Evolutionary conservation across 371 early-diverging fungal species (phyloP), one percentile per base, ranked within the genome.

Genomic region (Mucor circinelloides): DNA sequence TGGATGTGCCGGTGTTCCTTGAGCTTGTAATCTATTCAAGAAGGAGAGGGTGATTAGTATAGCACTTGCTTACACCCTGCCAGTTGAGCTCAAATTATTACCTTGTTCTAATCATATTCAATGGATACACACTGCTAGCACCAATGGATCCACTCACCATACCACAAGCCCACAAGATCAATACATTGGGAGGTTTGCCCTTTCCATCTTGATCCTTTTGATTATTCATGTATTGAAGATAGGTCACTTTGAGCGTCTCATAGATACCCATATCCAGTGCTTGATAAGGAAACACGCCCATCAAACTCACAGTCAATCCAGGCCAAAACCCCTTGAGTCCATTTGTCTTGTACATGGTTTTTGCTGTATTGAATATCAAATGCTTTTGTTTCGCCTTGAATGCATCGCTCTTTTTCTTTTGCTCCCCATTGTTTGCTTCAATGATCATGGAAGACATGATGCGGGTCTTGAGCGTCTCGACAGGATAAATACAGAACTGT

Each of bases 261-360:
- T 81, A 85, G 76, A 94, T 68, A 38, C 83, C 78, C 73, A 94
- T 83, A 74, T 93, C 93, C 64, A 93, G 82, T 1, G 92, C 93
- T 30, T 92, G 91, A 72, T 92, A 94, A 2, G 94, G 95, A 58
- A 94, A 91, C 31, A 94, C 91, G 36, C 93, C 93, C 9, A 91
- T 63, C 19, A 94, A 71, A 68, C 70, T 71, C 76, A 82, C 31
- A 76, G 90, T 74, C 42, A 92, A 73, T 19, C 95, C 95, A 27
- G 91, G 89, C 82, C 89, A 94, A 58, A 93, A 93, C 0, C 90
- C 85, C 15, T 86, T 77, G 21, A 90, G 58, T 19, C 93, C 92
- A 44, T 84, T 78, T 50, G 83, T 73, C 32, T 64, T 74, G 70
- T 85, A 90, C 83, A 93, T 87, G 32, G 79, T 73, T n/a, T 72